Base-by-base conservation (phyloP, 768 basidiomycete species). In the Paxillus rubicundulus region DNA sequence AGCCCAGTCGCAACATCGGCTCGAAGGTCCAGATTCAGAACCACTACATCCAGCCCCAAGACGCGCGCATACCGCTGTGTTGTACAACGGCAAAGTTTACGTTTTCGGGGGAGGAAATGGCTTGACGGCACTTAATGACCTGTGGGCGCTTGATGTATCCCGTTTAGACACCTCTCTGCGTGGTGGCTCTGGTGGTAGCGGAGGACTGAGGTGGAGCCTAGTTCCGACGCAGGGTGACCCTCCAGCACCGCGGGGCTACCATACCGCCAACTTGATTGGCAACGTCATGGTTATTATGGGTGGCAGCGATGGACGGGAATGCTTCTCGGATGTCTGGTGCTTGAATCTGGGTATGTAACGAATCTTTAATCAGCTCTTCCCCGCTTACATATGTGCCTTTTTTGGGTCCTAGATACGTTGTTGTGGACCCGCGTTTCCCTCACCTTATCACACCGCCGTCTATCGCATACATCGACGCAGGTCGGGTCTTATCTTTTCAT, bases 51-150 rank as follows among this genome's bases (percentile, higher is more conserved):
- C 89, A 0, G 78, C 82, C 3, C 84, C 87, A 2, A 83, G 95
- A 9, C 84, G 95, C 24, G 93, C 95, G 1, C 95, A 98, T 68
- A 90, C 92, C 0, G 82, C 91, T 1, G 87, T 94, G 13, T 71
- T 84, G 18, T 85, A 92, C 61, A 72, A 74, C 27, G 77, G 78
- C 52, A 86, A 81, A 63, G 78, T 98, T 0, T 91, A 89, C 75
- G 71, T 97, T 4, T 97, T 96, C 61, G 95, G 93, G 8, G 93
- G 95, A n/a, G 94, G 95, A 2, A 95, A 92, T 53, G 95, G 95
- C 0, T 75, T 87, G 72, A 81, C 81, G n/a, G 93, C 95, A 0
- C 75, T 97, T 50, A 90, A 91, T 59, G 94, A 97, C 67, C 72
- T 95, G 17, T 96, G 93, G 92, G 82, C 86, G 14, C 73, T 96